phyloP scores from a whole-genome alignment of 1,284 basidiomycete genomes.

The Malassezia japonica region DNA sequence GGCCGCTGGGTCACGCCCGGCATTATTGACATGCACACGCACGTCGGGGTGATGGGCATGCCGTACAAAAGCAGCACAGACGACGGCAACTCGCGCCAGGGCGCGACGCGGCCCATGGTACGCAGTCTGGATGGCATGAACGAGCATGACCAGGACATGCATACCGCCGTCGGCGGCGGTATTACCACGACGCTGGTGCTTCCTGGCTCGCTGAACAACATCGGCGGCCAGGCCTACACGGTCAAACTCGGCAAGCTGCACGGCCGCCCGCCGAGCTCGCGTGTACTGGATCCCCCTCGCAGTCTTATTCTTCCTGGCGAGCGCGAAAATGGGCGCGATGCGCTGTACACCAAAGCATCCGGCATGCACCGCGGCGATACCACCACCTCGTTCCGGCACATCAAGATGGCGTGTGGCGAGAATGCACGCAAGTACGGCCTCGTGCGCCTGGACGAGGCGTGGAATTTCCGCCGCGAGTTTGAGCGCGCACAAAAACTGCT shows the following conservation, averaged over 20 bases:
- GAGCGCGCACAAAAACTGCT: conserved; percentile 65
- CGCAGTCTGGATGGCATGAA: conserved; percentile 59
- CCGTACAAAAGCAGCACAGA: conserved; percentile 50
- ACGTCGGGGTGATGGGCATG: conserved; percentile 54
- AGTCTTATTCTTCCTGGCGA: conserved; percentile 29
- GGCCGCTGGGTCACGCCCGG: conserved; percentile 47
- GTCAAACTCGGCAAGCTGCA: conserved; percentile 59
- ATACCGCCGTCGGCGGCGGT: conserved; percentile 57
- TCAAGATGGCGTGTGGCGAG: conserved; percentile 51
- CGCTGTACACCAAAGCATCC: conserved; percentile 12
- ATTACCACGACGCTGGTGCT: conserved; percentile 63
- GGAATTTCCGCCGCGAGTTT: conserved; percentile 58
- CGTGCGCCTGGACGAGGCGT: conserved; percentile 56
- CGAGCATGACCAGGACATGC: conserved; percentile 58
- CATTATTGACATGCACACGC: conserved; percentile 69
- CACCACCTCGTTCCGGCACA: conserved; percentile 31
- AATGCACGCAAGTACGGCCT: conserved; percentile 52
- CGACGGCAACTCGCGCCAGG: conserved; percentile 53
- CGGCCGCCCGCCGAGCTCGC: conserved; percentile 23
- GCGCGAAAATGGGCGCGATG: conserved; percentile 13
- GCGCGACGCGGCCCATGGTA: conserved; percentile 55
- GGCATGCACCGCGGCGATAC: conserved; percentile 29
- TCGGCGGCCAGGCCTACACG: conserved; percentile 62
- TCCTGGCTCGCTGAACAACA: conserved; percentile 58
- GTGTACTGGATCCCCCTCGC: conserved; percentile 35